Evolutionary conservation across 2,329 filamentous ascomycete species (phyloP).

Genomic region (Trichoderma atrobrunneum): DNA sequence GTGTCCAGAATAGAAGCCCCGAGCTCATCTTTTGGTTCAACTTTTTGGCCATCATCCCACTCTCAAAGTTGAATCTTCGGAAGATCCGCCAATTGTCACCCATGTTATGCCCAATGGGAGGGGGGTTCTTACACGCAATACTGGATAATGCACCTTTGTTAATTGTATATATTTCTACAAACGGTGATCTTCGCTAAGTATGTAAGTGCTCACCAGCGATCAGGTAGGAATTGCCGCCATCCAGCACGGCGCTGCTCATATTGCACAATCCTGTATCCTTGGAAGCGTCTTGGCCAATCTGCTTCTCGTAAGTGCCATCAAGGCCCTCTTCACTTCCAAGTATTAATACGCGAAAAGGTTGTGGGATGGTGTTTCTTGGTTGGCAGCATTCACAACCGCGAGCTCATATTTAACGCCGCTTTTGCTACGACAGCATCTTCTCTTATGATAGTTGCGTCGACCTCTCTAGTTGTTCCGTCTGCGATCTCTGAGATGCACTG

Average conservation of each 20-base stretch:
- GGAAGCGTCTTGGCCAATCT: slow-evolving; percentile 15
- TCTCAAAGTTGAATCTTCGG: slow-evolving; percentile 15
- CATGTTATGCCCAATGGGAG: neutral
- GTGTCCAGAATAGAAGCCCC: neutral
- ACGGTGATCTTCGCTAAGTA: accelerated
- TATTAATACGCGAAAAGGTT: neutral
- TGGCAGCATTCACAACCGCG: neutral
- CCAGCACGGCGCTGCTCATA: neutral
- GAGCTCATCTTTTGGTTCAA: slow-evolving; percentile 17
- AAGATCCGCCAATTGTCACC: neutral
- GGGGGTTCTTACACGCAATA: slow-evolving; percentile 2
- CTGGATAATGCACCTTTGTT: slow-evolving; percentile 10
- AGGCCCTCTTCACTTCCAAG: neutral
- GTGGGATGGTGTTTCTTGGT: slow-evolving; percentile 15
- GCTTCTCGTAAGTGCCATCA: slow-evolving; percentile 5
- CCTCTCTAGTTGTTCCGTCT: slow-evolving; percentile 11
- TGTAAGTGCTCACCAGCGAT: neutral
- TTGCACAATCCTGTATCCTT: slow-evolving; percentile 11
- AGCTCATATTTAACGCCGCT: slow-evolving; percentile 3
- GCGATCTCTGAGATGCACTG: slow-evolving; percentile 11
- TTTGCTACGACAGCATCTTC: slow-evolving; percentile 15
- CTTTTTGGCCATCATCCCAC: slow-evolving; percentile 8
- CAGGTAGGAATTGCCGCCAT: slow-evolving; percentile 11
- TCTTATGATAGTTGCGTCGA: slow-evolving; percentile 16
- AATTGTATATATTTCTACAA: neutral